Evolutionary conservation across 768 basidiomycete genomes (phyloP), one percentile per base, ranked within the genome.

Genomic region (Rubroboletus pulcherrimus): DNA sequence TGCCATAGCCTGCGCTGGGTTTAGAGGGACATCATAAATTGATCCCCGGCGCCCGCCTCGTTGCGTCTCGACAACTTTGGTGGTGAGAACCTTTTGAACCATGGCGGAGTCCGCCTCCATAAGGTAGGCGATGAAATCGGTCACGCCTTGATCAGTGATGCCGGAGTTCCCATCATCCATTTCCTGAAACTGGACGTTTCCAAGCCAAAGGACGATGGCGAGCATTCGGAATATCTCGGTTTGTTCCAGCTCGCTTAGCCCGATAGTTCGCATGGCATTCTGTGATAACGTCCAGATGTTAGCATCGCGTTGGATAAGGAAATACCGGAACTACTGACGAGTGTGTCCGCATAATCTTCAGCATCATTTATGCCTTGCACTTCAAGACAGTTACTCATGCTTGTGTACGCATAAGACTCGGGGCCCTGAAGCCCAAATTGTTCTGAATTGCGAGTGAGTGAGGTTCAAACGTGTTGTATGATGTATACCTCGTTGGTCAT

Each of bases 11-110:
- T 99, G 97, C 7, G 95, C 80, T 10, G 91, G 89, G 66, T 98
- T 99, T 33, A 93, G 73, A 12, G 95, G 97, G 1, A 98, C 96
- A 58, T 98, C 93, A 67, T 98, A 98, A n/a, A 98, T 80, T 0
- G 94, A 97, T 54, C 95, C 97, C 71, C 97, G 74, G 42, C 93
- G 80, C 7, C 97, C 96, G 43, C 94, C 93, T 55, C 91, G 81
- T 62, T 91, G 87, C 0, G 97, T 98, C 77, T 99, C 97, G 74
- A 99, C 79, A 6, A 95, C 81, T 59, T 87, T 83, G 11, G 81
- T 81, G 1, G 92, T 92, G 65, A 99, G 73, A 29, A 85, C 93
- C 70, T 95, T 98, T 72, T 91, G 88, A 38, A 98, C 86, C 55
- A 82, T 75, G 4, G 82, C 78, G 30, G 83, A 65, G 55, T 98